Conservation (phyloP, 2,329 filamentous ascomycete genomes). For the Arthroderma uncinatum region DNA sequence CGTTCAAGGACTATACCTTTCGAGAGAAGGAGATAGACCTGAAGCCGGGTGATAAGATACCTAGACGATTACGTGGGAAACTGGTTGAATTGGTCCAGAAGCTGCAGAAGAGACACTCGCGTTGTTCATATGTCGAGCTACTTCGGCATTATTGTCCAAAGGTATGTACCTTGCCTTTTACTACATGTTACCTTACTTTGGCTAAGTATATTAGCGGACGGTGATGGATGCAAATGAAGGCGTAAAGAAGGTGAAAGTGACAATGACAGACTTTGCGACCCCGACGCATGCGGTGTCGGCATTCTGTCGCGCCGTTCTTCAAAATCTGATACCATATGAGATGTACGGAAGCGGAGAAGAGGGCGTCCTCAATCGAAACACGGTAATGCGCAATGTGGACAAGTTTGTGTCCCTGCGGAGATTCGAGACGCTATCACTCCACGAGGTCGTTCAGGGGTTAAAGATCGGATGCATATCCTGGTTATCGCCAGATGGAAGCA, state of each 20-base stretch:
- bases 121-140: conserved; percentile 69
- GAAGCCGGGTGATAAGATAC: conserved; percentile 21
- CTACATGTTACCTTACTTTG: not conserved
- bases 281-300: conserved; percentile 61
- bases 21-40: conserved; percentile 67
- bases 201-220: conserved; percentile 7
- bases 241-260: conserved; percentile 19
- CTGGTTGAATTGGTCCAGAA: conserved; percentile 50
- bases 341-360: conserved; percentile 58
- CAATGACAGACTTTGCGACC: conserved; percentile 57
- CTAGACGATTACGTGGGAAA: conserved; percentile 51
- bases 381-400: conserved; percentile 59
- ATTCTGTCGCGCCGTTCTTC: conserved; percentile 69
- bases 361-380: conserved; percentile 48
- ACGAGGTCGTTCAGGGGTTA: conserved; percentile 64
- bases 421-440: conserved; percentile 70
- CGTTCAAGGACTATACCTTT: conserved; percentile 72
- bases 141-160: conserved; percentile 69
- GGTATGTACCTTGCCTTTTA: conserved; percentile 24
- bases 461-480: conserved; percentile 61
- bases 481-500: conserved; percentile 46
- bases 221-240: conserved; percentile 11
- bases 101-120: conserved; percentile 58
- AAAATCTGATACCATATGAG: conserved; percentile 58
- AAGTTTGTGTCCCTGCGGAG: conserved; percentile 64